Evolutionary conservation across 768 basidiomycete species (phyloP), one percentile per base, ranked within the genome.

Genomic region (Russula sp.): DNA sequence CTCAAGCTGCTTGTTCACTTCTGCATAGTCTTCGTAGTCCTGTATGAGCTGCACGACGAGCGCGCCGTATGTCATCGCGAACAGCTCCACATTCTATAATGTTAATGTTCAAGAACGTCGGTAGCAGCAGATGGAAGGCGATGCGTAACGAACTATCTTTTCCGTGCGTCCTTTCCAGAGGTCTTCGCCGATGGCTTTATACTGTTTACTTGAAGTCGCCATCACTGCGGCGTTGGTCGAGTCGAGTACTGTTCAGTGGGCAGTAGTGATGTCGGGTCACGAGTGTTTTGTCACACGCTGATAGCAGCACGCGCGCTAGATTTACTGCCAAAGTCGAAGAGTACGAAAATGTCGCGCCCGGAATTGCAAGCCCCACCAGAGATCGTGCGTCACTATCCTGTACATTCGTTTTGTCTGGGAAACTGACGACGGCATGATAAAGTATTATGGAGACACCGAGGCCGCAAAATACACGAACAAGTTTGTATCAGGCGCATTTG

Each of bases 11-110:
- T 92, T 95, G 75, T 93, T 93, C 66, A 93, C 91, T 73, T 96
- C 93, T 14, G 82, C 82, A 72, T 97, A 98, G 78, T 99, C 95
- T 71, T 99, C 97, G 71, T 98, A 98, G 75, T 99, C 97, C 72
- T 98, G 97, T 66, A 98, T 94, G 65, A 99, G 83, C 77, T 99
- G 97, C 39, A 98, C 94, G 53, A 99, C 97, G 55, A 98, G 84
- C 27, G 95, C 95, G 56, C 97, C 97, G 68, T 99, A 99, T 22
- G 96, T 98, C 61, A 98, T 76, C 3, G 95, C 89, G 75, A 99
- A 98, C 32, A 99, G 82, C 75, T 99, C 97, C 72, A 94, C 92
- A 75, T 97, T 98, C 95, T 98, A 35, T 59, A 48, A 45, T 68
- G 57, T 37, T 7, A 66, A 66, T 68, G 59, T 72, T 57, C 71